phyloP scores from a whole-genome alignment of 129 eudicot species.

The Pulicaria dysenterica region DNA sequence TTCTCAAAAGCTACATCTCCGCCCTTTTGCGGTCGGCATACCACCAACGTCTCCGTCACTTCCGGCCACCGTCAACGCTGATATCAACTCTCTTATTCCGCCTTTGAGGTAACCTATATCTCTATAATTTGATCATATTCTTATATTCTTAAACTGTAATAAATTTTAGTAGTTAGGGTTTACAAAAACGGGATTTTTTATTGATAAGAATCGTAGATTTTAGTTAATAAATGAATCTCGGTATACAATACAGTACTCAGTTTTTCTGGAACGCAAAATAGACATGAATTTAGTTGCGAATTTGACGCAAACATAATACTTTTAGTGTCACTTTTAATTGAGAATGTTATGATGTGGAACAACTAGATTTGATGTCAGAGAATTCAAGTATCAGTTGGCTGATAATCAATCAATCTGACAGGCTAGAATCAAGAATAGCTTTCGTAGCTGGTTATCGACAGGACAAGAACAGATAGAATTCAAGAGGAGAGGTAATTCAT shows the following conservation, averaged over 20 bases:
- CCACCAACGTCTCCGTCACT: not conserved
- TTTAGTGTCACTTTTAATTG: not conserved
- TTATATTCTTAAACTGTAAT: not conserved
- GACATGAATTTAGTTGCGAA: not conserved
- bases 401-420: too few relatives aligned
- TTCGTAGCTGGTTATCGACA: too few relatives aligned
- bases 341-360: not conserved
- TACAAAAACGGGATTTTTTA: not conserved
- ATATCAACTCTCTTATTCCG: not conserved
- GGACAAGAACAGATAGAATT: too few relatives aligned
- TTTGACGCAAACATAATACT: not conserved
- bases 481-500: too few relatives aligned
- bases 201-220: not conserved
- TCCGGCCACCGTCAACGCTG: not conserved
- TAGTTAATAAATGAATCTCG: not conserved
- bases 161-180: not conserved
- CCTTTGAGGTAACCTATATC: too few relatives aligned
- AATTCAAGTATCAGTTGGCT: too few relatives aligned
- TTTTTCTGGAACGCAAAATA: not conserved
- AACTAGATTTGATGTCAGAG: too few relatives aligned
- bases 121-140: not conserved
- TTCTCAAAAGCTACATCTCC: not conserved
- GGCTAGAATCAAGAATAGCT: too few relatives aligned
- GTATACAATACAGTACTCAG: not conserved
- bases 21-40: not conserved